Conservation (phyloP, 2,329 filamentous ascomycete species). For the Fusarium multiceps region DNA sequence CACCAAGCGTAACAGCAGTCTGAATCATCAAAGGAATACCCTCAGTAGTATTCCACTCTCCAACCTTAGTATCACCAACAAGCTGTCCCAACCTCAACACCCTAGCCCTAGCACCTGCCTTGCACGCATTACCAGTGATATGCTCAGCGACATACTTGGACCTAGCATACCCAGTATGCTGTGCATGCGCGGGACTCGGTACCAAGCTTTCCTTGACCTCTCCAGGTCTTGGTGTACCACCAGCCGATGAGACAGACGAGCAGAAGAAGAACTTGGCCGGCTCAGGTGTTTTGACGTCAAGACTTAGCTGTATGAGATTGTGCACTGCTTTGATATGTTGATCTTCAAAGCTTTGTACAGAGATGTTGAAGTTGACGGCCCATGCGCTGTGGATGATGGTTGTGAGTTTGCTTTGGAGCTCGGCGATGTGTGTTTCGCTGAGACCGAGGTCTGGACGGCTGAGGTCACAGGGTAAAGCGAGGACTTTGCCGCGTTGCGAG, state of each 20-base stretch:
- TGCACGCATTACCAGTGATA: constrained; percentile 51
- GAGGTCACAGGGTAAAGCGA: constrained; percentile 36
- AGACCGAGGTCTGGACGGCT: constrained; percentile 36
- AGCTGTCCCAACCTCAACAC: constrained; percentile 64
- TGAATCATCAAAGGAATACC: constrained; percentile 65
- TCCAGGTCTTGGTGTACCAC: constrained; percentile 47
- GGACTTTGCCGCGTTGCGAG: constrained; percentile 42
- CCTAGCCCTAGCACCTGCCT: constrained; percentile 40
- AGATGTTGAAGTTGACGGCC: constrained; percentile 68
- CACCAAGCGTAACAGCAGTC: constrained; percentile 57
- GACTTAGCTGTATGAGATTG: constrained; percentile 58
- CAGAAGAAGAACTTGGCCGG: constrained; percentile 59
- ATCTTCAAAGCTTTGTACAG: constrained; percentile 60
- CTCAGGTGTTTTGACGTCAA: background rate
- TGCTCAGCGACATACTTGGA: constrained; percentile 56
- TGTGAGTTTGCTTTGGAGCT: constrained; percentile 51
- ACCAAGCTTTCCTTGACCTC: constrained; percentile 51
- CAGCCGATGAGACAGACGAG: constrained; percentile 56
- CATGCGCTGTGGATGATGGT: constrained; percentile 63
- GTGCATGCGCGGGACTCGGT: constrained; percentile 51
- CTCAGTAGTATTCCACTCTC: constrained; percentile 63
- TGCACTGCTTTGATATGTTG: constrained; percentile 59
- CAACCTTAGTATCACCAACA: constrained; percentile 58
- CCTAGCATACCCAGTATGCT: constrained; percentile 57
- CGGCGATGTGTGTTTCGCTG: constrained; percentile 40